Evolutionary conservation across 257 asterid species (phyloP), one percentile per base, ranked within the genome.

Genomic region (Fraxinus anomala): DNA sequence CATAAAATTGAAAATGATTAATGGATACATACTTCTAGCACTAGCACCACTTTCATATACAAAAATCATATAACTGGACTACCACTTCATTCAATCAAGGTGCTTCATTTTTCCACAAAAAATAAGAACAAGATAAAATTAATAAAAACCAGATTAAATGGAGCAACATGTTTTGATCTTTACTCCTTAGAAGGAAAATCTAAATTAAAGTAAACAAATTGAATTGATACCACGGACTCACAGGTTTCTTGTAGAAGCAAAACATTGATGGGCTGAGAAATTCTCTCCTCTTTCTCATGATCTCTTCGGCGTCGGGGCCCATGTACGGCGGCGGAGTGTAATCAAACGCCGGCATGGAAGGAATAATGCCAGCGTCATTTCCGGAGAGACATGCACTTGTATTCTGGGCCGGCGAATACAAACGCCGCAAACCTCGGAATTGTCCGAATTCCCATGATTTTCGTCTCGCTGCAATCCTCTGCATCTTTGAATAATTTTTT

Each of bases 251-350:
- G 72, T 83, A 83, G 72, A 80, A 74, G 54, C 77, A 70, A 70
- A 83, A 77, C 82, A 83, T 80, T 61, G 87, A 77, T 7, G 87
- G 87, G 82, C 85, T 80, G 31, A 83, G 84, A 61, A 77, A 83
- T 59, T 80, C 78, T 66, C 77, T 80, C 51, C 87, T 69, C 68
- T 83, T 83, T 67, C 42, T 63, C 30, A 68, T 47, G 19, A 83
- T 83, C 68, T 83, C 76, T 17, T 80, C 82, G 28, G 70, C 75
- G 23, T 56, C 12, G 36, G 86, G 83, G 19, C 86, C 86, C 6
- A 66, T 66, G 76, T 82, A 82, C 4, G 73, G 75, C 17, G 83
- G 83, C 1, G 83, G 86, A 63, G 86, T 59, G 61, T 82, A 82
- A 17, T 79, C 78, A 49, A 82, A 82, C 26, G 74, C 16, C 47